Conservation (phyloP, 176 grass and related monocot genomes). For the Phoenix dactylifera region DNA sequence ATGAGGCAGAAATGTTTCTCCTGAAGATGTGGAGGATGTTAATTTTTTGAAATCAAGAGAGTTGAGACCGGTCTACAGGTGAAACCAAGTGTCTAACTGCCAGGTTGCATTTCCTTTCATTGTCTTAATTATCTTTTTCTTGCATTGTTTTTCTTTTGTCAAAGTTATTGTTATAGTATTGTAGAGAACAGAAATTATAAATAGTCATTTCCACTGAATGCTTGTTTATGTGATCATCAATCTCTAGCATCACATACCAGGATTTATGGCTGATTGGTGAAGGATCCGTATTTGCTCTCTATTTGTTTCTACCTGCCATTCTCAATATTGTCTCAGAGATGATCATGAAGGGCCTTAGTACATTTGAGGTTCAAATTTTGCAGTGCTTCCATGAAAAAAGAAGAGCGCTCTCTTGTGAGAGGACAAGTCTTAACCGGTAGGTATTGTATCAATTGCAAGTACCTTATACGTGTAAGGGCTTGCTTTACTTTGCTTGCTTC, state of each 20-base stretch:
- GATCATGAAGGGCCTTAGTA: background rate
- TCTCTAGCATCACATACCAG: no score
- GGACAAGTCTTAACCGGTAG: no score
- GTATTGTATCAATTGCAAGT: no score
- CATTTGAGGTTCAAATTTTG: background rate
- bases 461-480: no score
- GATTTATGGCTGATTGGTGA: background rate
- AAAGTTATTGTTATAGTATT: no score
- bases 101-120: conserved; percentile 23
- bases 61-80: conserved; percentile 63
- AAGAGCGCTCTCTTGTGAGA: no score
- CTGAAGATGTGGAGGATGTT: conserved; percentile 99
- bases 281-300: background rate
- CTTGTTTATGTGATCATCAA: no score
- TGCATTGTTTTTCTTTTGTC: conserved; percentile 9
- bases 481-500: no score
- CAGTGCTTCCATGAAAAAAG: background rate
- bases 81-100: conserved; percentile 32
- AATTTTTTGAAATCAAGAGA: conserved; percentile 97
- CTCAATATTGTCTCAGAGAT: background rate
- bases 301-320: background rate
- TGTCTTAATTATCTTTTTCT: conserved; percentile 10
- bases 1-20: conserved; percentile 98
- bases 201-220: no score
- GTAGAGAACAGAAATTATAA: no score